phyloP scores from a whole-genome alignment of 2,329 filamentous ascomycete genomes.

The Thelonectria olida region DNA sequence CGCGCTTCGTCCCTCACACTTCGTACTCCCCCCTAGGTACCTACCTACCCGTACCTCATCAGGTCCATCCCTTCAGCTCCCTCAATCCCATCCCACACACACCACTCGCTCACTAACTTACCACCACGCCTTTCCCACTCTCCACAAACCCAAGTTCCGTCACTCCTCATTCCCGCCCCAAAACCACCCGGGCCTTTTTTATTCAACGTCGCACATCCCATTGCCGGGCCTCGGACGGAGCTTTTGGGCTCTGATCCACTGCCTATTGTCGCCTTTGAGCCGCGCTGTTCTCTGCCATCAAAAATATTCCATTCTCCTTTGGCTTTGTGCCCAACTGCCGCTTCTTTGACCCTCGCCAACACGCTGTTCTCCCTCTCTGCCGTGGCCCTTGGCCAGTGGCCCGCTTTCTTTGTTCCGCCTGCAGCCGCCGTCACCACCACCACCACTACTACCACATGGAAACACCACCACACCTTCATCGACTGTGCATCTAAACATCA shows the following conservation, averaged over 20 bases:
- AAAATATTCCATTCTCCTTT: constrained; percentile 16
- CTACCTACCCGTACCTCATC: no score
- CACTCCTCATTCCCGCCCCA: constrained; percentile 11
- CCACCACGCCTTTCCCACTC: constrained; percentile 11
- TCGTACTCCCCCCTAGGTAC: no score
- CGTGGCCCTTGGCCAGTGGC: constrained; percentile 17
- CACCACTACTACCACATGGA: constrained; percentile 5
- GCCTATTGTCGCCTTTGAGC: constrained; percentile 15
- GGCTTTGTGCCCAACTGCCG: constrained; percentile 11
- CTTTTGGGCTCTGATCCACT: constrained; percentile 38
- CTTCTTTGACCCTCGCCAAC: not conserved
- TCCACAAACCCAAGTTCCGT: constrained; percentile 15
- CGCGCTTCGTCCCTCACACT: no score
- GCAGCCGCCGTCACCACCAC: constrained; percentile 27
- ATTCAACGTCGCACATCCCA: constrained; percentile 25
- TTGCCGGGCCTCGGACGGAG: constrained; percentile 27
- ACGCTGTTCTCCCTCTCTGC: constrained; percentile 15
- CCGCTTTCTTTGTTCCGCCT: constrained; percentile 28
- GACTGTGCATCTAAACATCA: constrained; percentile 19
- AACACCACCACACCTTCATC: not conserved
- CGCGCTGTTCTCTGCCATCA: constrained; percentile 13
- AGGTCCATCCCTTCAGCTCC: constrained; percentile 11
- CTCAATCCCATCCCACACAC: not conserved
- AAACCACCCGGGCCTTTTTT: constrained; percentile 7
- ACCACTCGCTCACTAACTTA: not conserved